Base-by-base conservation (phyloP, 2,329 filamentous ascomycete genomes). In the Penicillium capsulatum region DNA sequence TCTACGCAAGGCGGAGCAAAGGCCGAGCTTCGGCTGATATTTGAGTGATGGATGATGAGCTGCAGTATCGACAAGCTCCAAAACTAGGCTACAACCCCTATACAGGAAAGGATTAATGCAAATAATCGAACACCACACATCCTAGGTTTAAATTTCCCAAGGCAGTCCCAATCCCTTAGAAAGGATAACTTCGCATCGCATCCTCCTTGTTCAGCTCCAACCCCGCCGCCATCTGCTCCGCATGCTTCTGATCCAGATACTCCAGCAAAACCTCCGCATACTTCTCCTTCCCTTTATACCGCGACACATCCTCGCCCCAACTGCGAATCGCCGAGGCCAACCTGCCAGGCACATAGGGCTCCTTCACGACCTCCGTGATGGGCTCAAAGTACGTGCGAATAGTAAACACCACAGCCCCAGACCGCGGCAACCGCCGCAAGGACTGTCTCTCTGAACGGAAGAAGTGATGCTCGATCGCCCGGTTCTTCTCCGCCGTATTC, bases 341-440 rank as follows among this genome's bases (percentile, higher is more conserved):
- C 22, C 87, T 65, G 0, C 87, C 86, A 0, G 87, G 86, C 1
- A 94, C 86, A 59, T 85, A 86, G 13, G 81, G 77, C 65, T 91
- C 85, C 59, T 78, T 62, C 0, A 68, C 80, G 42, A 91, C 76
- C 11, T 82, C 79, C 0, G 73, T 81, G 19, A 91, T 66, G 0
- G 83, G 84, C 43, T 81, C 76, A 55, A 91, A 89, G 61, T 91
- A 91, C 1, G 86, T 91, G 9, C 86, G 71, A 35, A 91, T 87
- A 0, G 86, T 90, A 54, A 91, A 91, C 3, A 83, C 77, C 1
- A 83, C 69, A 0, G 71, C 79, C 0, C 77, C 75, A 1, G 70
- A 73, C 49, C 65, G 70, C 3, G 80, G 80, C 42, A 83, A 67
- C 34, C 85, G 65, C 9, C 84, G 68, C 36, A 91, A 58, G 13